Evolutionary conservation across 129 eudicot species (phyloP).

Genomic region (Centella asiatica): DNA sequence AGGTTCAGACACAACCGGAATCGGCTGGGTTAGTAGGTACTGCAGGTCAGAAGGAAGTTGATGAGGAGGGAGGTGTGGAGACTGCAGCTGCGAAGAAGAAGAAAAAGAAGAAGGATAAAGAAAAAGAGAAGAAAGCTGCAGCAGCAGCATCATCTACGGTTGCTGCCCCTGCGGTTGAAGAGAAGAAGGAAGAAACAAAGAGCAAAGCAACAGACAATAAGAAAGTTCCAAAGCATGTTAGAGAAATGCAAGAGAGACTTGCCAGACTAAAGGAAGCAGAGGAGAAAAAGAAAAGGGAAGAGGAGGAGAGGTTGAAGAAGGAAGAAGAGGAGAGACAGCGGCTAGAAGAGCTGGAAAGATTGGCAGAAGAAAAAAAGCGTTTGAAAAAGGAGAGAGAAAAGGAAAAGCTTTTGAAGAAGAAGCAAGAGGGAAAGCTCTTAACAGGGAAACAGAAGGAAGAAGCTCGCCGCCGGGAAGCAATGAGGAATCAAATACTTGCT

Average conservation of each 20-base stretch:
- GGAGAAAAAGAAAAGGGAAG: conserved; percentile 70
- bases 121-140: conserved; percentile 76
- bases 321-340: conserved; percentile 80
- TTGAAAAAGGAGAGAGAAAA: conserved; percentile 63
- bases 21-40: conserved; percentile 29
- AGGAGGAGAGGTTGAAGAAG: conserved; percentile 75
- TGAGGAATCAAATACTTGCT: conserved; percentile 82
- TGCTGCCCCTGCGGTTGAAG: conserved; percentile 53
- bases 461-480: conserved; percentile 64
- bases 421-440: conserved; percentile 63
- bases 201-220: conserved; percentile 65
- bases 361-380: conserved; percentile 76
- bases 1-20: conserved; percentile 41
- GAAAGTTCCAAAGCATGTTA: conserved; percentile 76
- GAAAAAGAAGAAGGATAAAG: conserved; percentile 94
- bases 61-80: conserved; percentile 49
- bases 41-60: conserved; percentile 52
- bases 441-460: conserved; percentile 84
- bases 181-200: conserved; percentile 47
- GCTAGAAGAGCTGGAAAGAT: conserved; percentile 57
- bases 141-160: too few relatives aligned
- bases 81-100: conserved; percentile 78
- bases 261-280: conserved; percentile 59
- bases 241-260: conserved; percentile 88
- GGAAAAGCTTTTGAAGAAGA: conserved; percentile 61